Conservation (phyloP, 2,329 filamentous ascomycete species). For the Aspergillus flavus region DNA sequence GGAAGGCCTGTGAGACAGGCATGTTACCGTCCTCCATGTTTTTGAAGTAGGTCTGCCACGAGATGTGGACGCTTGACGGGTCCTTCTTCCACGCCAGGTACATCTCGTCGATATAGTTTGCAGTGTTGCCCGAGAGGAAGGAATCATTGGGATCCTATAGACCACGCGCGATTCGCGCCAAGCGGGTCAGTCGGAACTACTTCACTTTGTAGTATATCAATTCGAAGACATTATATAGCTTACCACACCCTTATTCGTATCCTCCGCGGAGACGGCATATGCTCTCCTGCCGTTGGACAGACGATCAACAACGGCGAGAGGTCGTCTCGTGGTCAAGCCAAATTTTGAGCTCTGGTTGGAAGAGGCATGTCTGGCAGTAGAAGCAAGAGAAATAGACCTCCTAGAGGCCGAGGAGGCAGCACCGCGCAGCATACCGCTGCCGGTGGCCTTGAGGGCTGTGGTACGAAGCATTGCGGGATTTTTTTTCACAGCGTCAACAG, state of each 20-base stretch:
- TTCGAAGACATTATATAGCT: constrained; percentile 30
- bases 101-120: constrained; percentile 99
- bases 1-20: constrained; percentile 96
- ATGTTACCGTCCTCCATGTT: constrained; percentile 99
- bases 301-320: constrained; percentile 45
- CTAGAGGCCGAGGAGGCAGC: constrained; percentile 35
- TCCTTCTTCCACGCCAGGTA: constrained; percentile 97
- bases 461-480: constrained; percentile 43
- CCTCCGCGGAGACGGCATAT: constrained; percentile 62
- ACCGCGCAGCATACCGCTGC: constrained; percentile 41
- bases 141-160: constrained; percentile 81
- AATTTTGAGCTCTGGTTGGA: constrained; percentile 36
- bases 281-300: constrained; percentile 47
- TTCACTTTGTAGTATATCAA: neutral
- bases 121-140: constrained; percentile 94
- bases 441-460: constrained; percentile 43
- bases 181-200: constrained; percentile 20
- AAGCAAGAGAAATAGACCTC: constrained; percentile 37
- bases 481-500: constrained; percentile 8
- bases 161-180: constrained; percentile 10
- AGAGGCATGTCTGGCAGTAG: constrained; percentile 33
- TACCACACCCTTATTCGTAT: constrained; percentile 55
- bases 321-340: constrained; percentile 42
- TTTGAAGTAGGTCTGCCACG: constrained; percentile 99
- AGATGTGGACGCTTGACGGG: constrained; percentile 90